Base-by-base conservation (phyloP, 2,329 filamentous ascomycete genomes). In the Colletotrichum sp. region DNA sequence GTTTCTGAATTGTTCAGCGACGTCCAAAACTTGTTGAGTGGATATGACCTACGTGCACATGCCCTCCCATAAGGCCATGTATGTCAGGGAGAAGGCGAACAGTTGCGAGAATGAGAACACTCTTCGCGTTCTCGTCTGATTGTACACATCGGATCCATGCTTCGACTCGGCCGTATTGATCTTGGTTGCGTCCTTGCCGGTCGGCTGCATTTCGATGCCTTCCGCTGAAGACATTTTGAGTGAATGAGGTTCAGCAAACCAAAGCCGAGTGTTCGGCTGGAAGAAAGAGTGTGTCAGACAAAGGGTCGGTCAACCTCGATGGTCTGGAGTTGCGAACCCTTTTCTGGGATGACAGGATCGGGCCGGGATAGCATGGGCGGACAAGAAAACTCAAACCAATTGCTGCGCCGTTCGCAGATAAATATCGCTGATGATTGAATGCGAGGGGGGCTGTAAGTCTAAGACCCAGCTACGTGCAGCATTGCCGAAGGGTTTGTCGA, bases 21-120 rank as follows among this genome's bases (percentile, higher is more conserved):
- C 30, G 28, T 21, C 15, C 32, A 9, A 4, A 8, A 15, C 6
- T 21, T 15, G 6, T 18, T 18, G 24, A 5, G 24, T 18, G 16
- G 10, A 1, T 7, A 32, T n/a, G n/a, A 32, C 67, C 60, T 70
- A 70, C 67, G 67, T 70, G 55, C 67, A 70, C 67, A 70, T 70
- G 52, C 56, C 67, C 26, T 70, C 67, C 67, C 67, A 70, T 2
- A 70, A 36, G 34, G 67, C 55, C 67, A 70, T 70, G 26, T 70
- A 70, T 2, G 67, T 70, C 34, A 70, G 28, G 18, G 67, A 70
- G 26, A 70, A 70, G 3, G 67, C 67, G 6, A 70, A 70, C 15
- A 70, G 55, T 34, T 70, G 67, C 16, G 67, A 70, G 56, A 70
- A 70, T 18, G 67, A 70, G 26, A 70, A 70, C 24, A 70, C 24